Evolutionary conservation across 805 yeast species (phyloP), one percentile per base, ranked within the genome.

Genomic region (Brettanomyces nanus): DNA sequence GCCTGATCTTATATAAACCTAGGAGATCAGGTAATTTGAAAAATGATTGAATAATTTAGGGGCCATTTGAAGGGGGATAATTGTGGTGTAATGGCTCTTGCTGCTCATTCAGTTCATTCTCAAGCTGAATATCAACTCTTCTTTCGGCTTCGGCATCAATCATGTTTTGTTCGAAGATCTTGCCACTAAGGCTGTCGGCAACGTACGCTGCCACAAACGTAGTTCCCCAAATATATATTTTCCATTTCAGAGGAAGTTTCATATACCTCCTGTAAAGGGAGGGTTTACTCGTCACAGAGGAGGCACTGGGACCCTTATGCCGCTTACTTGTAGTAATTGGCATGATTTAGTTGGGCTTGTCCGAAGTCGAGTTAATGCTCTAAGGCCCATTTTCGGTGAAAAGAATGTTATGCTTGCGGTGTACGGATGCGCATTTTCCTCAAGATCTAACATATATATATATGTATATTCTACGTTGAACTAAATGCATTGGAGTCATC

Each of bases 131-230:
- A 11, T 56, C 56, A 18, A 52, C 61, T 14, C 60, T 41, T 35
- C 61, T 40, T 17, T 51, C 40, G 5, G 62, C 63, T 44, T 58
- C 63, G 14, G 46, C 44, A 14, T 58, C 62, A 31, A 57, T 45
- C 59, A 53, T 55, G 22, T 48, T 49, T 23, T 49, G 47, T 31
- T 59, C 57, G 46, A 54, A 50, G 6, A 59, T 47, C 25, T 42
- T 46, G 4, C 43, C 43, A 36, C 59, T 42, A 5, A 59, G 22
- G 4, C 55, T 49, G 40, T 58, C 63, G 1, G 62, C 62, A 2
- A 59, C 15, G 35, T 38, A 51, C 2, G 61, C 61, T 10, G 53
- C 55, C 4, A 45, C 47, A 21, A 59, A 55, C 11, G 65, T 59
- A 3, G 59, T 46, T 2, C 47, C 28, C 35, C 64, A 59, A 11